phyloP scores from a whole-genome alignment of 169 alveolate species.

The Amoebophrya sp. region DNA sequence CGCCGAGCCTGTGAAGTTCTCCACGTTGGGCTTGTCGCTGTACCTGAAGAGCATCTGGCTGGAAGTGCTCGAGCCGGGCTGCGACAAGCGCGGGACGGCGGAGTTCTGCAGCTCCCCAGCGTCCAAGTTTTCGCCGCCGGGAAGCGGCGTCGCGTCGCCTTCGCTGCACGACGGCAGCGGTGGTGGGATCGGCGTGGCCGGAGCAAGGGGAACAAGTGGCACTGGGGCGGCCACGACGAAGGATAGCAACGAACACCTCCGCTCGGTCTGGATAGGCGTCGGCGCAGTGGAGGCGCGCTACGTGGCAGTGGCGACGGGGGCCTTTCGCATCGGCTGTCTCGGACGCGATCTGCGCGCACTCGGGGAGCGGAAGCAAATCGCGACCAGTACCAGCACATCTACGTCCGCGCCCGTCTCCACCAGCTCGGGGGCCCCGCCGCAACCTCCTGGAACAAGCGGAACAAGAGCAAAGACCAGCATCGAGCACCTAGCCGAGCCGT shows the following conservation, averaged over 20 bases:
- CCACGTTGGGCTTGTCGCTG: neutral
- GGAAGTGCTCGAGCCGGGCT: neutral
- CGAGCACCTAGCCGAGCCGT: neutral
- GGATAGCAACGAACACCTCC: neutral
- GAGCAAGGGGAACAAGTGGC: neutral
- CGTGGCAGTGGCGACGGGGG: neutral
- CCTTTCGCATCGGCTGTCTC: neutral
- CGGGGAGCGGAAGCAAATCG: neutral
- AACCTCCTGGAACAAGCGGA: no score
- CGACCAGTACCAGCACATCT: neutral
- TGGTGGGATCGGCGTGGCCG: no score
- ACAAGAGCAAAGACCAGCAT: no score
- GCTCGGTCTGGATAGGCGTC: neutral
- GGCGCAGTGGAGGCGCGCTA: neutral
- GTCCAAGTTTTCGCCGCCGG: no score
- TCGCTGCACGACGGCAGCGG: neutral
- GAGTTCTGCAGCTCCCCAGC: neutral
- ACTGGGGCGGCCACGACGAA: neutral
- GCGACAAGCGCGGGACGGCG: neutral
- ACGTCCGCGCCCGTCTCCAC: no score
- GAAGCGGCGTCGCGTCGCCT: neutral
- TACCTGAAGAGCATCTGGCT: neutral
- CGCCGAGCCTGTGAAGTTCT: neutral
- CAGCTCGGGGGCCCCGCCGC: no score
- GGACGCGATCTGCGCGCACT: neutral